Base-by-base conservation (phyloP, 495 filamentous ascomycete genomes). In the Extremus antarcticus region DNA sequence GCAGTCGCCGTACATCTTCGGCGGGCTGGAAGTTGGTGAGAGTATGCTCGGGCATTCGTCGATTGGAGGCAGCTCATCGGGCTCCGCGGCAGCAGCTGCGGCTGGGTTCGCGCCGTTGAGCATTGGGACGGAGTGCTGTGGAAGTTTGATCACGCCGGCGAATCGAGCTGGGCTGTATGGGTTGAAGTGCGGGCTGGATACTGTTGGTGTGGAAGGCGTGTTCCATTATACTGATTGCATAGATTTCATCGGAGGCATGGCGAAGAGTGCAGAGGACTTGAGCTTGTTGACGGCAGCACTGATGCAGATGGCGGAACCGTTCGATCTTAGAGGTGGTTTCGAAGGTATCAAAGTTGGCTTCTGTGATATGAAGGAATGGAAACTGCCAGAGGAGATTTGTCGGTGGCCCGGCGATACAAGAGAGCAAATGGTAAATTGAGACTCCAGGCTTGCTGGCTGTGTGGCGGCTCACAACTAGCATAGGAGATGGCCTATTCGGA, bases 1-100 rank as follows among this genome's bases (percentile, higher is more conserved):
- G 40, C 65, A 67, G 50, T 64, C 57, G 16, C 61, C 63, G 19
- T 69, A 67, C 50, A 59, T 69, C 23, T 53, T 67, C 0, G 73
- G 72, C 2, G 73, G 82, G 43, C 53, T 21, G 39, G 61, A 43
- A 17, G 15, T 17, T 23, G 45, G 38, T 32, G 63, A 64, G 24
- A 59, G 59, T 20, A 55, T 60, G 48, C 11, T 54, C 53, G 47
- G 65, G 51, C 32, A 53, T 54, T 54, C 58, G 1, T 51, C 38
- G 17, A 79, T 24, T 7, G 59, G 50, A 13, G 60, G 53, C 7
- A 50, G 46, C 35, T 69, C 63, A n/a, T 68, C 65, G 2, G 66
- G 66, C 16, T 63, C 59, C 11, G 66, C 65, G 1, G 61, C 60
- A 9, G 59, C 54, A 35, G 61, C 68, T 16, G 58, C 62, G 1